Evolutionary conservation across 2,329 filamentous ascomycete genomes (phyloP).

Genomic region (Magnaporthales sp.): DNA sequence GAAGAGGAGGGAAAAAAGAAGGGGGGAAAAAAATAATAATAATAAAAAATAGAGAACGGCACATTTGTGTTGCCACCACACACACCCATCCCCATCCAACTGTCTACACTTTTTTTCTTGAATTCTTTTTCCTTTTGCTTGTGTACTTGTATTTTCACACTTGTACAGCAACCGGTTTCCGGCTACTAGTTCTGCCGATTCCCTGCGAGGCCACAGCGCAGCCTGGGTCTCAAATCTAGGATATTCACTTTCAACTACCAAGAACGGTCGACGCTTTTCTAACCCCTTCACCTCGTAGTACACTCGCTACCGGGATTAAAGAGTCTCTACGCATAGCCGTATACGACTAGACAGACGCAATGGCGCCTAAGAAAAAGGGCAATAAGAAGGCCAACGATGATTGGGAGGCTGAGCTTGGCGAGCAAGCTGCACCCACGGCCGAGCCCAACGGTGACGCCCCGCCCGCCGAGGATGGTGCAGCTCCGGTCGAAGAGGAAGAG

Average conservation of each 20-base stretch:
- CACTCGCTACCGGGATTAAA: background rate
- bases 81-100: background rate
- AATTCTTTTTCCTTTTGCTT: background rate
- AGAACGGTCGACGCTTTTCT: background rate
- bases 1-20: background rate
- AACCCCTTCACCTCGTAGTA: background rate
- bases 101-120: background rate
- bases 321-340: conserved; percentile 9
- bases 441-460: conserved; percentile 24
- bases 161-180: background rate
- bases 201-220: background rate
- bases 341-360: conserved; percentile 31
- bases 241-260: background rate
- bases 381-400: conserved; percentile 81
- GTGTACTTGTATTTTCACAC: background rate
- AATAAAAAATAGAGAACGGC: background rate
- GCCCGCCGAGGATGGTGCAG: conserved; percentile 20
- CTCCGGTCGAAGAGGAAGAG: conserved; percentile 42
- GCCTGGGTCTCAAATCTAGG: background rate
- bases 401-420: conserved; percentile 90
- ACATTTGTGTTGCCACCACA: background rate
- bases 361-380: conserved; percentile 91
- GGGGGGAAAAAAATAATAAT: background rate
- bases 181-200: background rate
- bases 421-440: conserved; percentile 56